Conservation (phyloP, 2,329 filamentous ascomycete genomes). For the Ceratocystis huliohia region DNA sequence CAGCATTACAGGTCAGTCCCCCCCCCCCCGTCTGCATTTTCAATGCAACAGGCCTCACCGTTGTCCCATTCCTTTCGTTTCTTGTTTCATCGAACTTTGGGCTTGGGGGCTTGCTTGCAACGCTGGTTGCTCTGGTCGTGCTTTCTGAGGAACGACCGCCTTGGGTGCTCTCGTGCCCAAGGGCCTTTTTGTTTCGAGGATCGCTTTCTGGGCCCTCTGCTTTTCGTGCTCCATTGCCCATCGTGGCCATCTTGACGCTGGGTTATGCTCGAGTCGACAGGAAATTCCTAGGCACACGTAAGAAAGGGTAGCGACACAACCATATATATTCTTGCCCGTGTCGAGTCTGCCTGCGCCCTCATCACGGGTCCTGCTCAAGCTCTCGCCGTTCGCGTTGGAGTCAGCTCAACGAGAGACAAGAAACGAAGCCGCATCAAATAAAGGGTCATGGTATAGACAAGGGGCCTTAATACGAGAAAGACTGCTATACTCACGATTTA, state of each 20-base stretch:
- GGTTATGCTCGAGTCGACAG: no score
- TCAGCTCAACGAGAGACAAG: not conserved
- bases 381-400: not conserved
- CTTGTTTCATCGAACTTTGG: constrained; percentile 23
- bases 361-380: no score
- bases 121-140: not conserved
- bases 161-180: not conserved
- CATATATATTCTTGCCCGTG: no score
- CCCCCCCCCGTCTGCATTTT: not conserved
- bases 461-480: not conserved
- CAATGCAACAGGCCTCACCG: constrained; percentile 21
- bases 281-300: no score
- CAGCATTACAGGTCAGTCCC: not conserved
- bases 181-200: not conserved
- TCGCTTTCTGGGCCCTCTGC: not conserved
- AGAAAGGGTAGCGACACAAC: no score
- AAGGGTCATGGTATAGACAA: not conserved
- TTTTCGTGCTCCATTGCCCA: not conserved
- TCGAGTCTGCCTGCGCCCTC: no score
- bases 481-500: not conserved
- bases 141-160: not conserved
- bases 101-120: not conserved
- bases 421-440: not conserved
- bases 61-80: constrained; percentile 27
- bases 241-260: no score